A percentile compares a stretch with the other conserved stretches of the same genome.
phyloP scores from a whole-genome alignment of 192 early-diverging fungal genomes.

The Backusella luteola region DNA sequence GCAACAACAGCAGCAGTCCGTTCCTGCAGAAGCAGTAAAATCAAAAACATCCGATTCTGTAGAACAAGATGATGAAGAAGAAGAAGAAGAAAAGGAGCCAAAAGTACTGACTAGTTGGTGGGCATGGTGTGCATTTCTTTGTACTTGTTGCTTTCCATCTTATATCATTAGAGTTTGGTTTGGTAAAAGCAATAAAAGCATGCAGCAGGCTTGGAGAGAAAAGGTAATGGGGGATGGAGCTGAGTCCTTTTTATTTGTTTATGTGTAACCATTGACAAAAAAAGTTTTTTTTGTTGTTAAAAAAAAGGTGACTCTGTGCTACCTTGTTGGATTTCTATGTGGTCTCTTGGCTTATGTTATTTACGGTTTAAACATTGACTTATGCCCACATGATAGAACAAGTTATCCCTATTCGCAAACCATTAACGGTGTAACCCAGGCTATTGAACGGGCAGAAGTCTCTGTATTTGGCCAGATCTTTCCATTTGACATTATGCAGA shows the following conservation, averaged over 20 bases:
- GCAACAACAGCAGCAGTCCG: conserved; percentile 6
- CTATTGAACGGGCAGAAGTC: conserved; percentile 14
- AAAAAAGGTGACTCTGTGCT: conserved; percentile 41
- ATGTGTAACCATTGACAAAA: neutral
- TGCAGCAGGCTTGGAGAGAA: conserved; percentile 55
- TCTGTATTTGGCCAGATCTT: conserved; percentile 36
- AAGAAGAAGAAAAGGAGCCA: conserved; percentile 12
- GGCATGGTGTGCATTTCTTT: conserved; percentile 39
- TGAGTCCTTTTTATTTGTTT: neutral
- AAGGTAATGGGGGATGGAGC: conserved; percentile 33
- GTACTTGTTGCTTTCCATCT: conserved; percentile 46
- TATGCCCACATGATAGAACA: conserved; percentile 31
- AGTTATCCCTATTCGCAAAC: conserved; percentile 18
- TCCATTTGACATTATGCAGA: conserved; percentile 19
- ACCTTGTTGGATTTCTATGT: conserved; percentile 41
- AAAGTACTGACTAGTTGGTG: conserved; percentile 42
- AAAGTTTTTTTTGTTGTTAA: neutral
- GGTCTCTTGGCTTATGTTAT: conserved; percentile 42
- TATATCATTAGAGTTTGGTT: conserved; percentile 42
- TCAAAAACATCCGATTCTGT: neutral
- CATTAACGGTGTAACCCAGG: conserved; percentile 9
- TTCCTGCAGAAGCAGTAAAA: conserved; percentile 3
- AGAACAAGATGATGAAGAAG: conserved; percentile 6
- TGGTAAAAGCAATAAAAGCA: conserved; percentile 35
- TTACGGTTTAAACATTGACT: conserved; percentile 39